Evolutionary conservation across 176 grass and related monocot species (phyloP), one percentile per base, ranked within the genome.

Genomic region (Aegilops umbellulata): DNA sequence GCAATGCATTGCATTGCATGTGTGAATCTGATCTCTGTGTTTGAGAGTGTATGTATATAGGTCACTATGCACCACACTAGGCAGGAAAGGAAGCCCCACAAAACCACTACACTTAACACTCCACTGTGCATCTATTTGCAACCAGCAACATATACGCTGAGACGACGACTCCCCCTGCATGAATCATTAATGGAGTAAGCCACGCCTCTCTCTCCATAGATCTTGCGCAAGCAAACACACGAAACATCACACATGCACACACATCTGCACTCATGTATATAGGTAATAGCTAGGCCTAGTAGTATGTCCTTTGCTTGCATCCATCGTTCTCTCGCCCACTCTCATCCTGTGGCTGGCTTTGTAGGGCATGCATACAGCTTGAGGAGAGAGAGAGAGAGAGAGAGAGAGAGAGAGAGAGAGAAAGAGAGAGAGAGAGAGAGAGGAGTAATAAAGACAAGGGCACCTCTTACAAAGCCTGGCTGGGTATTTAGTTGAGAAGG

Each of bases 381-480:
- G 77, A 80, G 49, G 22, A 41, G 77, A 38, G 27, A 41, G 69
- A 79, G 73, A 27, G 58, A 35, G 13, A 79, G 73, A 27, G 58
- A 35, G 13, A 79, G 73, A 27, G 58, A 35, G 13, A 79, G 73
- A 27, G 58, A 35, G 13, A 79, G 73, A 27, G 58, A 35, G 13
- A 79, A 61, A 26, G 58, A 35, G 13, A 79, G 72, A 26, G 58
- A 35, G 13, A 29, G 29, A 29, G 29, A 79, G 73, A 27, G 58
- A 35, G 13, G 25, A 53, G 86, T 80, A 90, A 89, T 90, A 87
- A 94, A 92, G 90, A 91, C 94, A 94, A 92, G 86, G 92, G 90
- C 88, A 84, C 94, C 92, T 94, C 94, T 97, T 94, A 97, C 94
- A 92, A 90, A 85, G 89, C 83, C 84, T 92, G 79, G 44, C 86